phyloP scores from a whole-genome alignment of 1,284 basidiomycete genomes.

The Fomitiporia mediterranea region DNA sequence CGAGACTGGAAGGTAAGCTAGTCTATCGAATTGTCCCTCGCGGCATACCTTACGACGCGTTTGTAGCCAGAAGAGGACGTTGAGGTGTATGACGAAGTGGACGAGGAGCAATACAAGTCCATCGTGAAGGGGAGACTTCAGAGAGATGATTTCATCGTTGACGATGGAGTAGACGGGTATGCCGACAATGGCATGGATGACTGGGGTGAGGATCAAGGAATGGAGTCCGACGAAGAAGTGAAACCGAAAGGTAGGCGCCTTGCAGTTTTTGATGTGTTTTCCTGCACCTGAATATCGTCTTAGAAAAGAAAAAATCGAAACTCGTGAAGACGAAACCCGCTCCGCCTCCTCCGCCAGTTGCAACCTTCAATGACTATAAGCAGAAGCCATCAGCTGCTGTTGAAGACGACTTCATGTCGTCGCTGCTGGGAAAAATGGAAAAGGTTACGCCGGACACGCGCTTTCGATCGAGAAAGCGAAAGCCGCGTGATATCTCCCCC shows the following conservation, averaged over 20 bases:
- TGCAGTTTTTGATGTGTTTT: background rate
- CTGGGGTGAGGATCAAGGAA: slow-evolving; percentile 59
- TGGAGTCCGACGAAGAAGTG: slow-evolving; percentile 35
- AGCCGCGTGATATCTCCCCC: slow-evolving; percentile 38
- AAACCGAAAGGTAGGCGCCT: slow-evolving; percentile 25
- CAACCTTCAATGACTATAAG: slow-evolving; percentile 73
- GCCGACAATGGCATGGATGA: slow-evolving; percentile 97
- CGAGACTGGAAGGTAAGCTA: slow-evolving; percentile 34
- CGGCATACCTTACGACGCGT: background rate
- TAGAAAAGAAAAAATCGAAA: slow-evolving; percentile 35
- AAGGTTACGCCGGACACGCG: slow-evolving; percentile 34
- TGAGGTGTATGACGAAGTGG: slow-evolving; percentile 87
- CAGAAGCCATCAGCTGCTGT: slow-evolving; percentile 69
- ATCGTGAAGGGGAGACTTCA: slow-evolving; percentile 87
- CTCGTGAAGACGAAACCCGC: slow-evolving; percentile 39
- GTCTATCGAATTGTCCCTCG: slow-evolving; percentile 16
- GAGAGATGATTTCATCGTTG: slow-evolving; percentile 91
- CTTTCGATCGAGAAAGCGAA: slow-evolving; percentile 57
- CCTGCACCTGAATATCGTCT: slow-evolving; percentile 36
- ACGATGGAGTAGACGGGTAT: slow-evolving; percentile 91
- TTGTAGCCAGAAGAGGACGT: slow-evolving; percentile 58
- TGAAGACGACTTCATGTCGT: slow-evolving; percentile 84
- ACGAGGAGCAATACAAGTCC: slow-evolving; percentile 85
- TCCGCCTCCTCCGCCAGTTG: slow-evolving; percentile 46
- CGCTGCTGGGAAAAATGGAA: slow-evolving; percentile 68